Evolutionary conservation across 2,329 filamentous ascomycete species (phyloP), one percentile per base, ranked within the genome.

Genomic region (Fusarium verrucosum): DNA sequence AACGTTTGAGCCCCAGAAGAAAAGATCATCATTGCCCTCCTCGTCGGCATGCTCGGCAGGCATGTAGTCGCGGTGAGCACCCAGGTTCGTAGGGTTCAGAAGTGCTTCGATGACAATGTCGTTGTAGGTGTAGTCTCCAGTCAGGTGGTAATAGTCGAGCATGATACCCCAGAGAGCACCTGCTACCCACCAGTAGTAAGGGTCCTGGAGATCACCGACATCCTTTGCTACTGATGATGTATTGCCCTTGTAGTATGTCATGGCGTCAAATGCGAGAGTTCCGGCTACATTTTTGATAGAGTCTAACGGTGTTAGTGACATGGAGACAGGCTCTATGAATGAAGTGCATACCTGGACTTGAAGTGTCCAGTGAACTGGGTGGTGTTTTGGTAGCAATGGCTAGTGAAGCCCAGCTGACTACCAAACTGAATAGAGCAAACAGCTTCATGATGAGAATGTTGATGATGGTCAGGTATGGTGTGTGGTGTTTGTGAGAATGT

Each of bases 21-120:
- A 87, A 72, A 92, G 87, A 71, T 92, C 90, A 66, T 92, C 90
- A 66, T 92, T 92, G 50, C 89, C 89, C 73, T 90, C 85, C 59
- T 87, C 83, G n/a, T 80, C 80, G 13, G 76, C 76, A 63, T 89
- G 85, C 52, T 77, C 75, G 0, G 82, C 80, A 5, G 84, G 80
- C 82, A 90, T 87, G 70, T 83, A 89, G 75, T 91, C 82, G 56
- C 82, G 79, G 10, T 83, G 74, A 0, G 83, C 82, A 2, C 87
- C 88, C 7, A 79, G 83, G 73, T 85, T 87, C 45, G 76, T 75
- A 1, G 76, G 87, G 23, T 81, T 85, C 7, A 86, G 74, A 4
- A 92, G 76, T 10, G 85, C 88, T 60, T 88, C 79, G 30, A 83
- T 82, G 45, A 88, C 79, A 5, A 84, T 79, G 22, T 84, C 77